A percentile compares a stretch with the other conserved stretches of the same genome.
These are phyloP conservation scores for Plasmodium blacklocki DNA, from an alignment of 169 alveolate genomes.

Conservation along the genomic window DNA sequence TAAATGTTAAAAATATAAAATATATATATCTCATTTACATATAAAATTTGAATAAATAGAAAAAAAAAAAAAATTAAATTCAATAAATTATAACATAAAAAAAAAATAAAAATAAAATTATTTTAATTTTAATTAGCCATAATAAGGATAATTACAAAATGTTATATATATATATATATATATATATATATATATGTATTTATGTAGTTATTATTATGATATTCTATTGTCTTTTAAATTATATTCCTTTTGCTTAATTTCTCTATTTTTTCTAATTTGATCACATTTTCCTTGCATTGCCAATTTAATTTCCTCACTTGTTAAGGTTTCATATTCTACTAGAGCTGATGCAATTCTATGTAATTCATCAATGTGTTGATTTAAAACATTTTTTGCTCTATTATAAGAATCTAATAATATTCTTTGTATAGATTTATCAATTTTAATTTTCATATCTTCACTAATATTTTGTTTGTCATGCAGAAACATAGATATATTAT, in stretches of 20 bases:
- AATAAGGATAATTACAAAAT: not conserved
- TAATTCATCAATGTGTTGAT: constrained; percentile 86
- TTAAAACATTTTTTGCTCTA: constrained; percentile 87
- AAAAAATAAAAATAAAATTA: constrained; percentile 2
- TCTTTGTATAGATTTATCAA: constrained; percentile 86
- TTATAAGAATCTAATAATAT: constrained; percentile 87
- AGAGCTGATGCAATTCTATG: constrained; percentile 88
- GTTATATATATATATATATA: not conserved
- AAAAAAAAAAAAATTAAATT: not conserved
- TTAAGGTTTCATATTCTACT: constrained; percentile 87
- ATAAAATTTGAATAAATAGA: not conserved
- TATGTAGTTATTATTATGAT: constrained; percentile 15
- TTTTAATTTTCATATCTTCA: constrained; percentile 87
- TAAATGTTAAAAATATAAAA: not conserved
- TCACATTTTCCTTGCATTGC: constrained; percentile 83
- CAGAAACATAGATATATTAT: constrained; percentile 87
- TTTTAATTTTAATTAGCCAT: not conserved
- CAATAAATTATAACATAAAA: not conserved
- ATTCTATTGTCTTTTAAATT: constrained; percentile 69
- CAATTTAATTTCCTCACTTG: constrained; percentile 83
- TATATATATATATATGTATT: not conserved
- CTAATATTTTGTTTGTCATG: constrained; percentile 84
- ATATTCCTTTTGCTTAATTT: constrained; percentile 51
- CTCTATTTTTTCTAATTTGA: constrained; percentile 75
- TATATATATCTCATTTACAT: not conserved